Percentiles rank a stretch among this genome's conserved stretches.
These are phyloP conservation scores for Suillus clintonianus DNA, from an alignment of 768 basidiomycete species.

Conservation along the genomic window DNA sequence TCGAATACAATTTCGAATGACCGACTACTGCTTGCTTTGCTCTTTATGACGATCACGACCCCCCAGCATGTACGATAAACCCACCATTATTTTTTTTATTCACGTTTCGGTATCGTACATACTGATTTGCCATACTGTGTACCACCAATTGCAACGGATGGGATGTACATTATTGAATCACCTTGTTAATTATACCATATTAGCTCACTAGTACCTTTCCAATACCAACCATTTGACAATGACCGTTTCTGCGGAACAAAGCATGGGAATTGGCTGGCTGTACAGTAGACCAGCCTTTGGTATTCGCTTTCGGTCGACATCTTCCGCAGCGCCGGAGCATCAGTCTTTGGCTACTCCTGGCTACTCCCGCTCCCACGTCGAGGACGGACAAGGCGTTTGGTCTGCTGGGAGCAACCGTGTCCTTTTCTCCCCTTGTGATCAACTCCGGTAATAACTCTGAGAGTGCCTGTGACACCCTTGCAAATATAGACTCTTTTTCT, in stretches of 20 bases:
- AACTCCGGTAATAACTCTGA: conserved; percentile 2
- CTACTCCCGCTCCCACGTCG: conserved; percentile 14
- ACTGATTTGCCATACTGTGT: conserved; percentile 21
- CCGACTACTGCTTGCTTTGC: background rate
- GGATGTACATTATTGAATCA: conserved; percentile 29
- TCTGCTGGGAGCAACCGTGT: conserved; percentile 6
- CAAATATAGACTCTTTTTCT: background rate
- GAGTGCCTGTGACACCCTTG: background rate
- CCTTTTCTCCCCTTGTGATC: conserved; percentile 9
- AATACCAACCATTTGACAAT: background rate
- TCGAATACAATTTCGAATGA: conserved; percentile 72
- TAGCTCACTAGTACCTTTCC: conserved; percentile 22
- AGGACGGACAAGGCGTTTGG: conserved; percentile 9
- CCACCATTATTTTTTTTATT: conserved; percentile 26
- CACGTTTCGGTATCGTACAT: conserved; percentile 25
- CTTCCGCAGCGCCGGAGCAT: conserved; percentile 7
- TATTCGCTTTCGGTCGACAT: conserved; percentile 3
- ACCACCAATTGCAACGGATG: conserved; percentile 12
- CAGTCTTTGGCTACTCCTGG: background rate
- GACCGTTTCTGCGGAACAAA: conserved; percentile 6
- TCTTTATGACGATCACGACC: conserved; percentile 17
- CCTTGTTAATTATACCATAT: conserved; percentile 37
- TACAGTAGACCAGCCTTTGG: background rate
- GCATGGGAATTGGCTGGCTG: conserved; percentile 14
- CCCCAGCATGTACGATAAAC: conserved; percentile 32